These are phyloP conservation scores for Tardiomyces blankii DNA, from an alignment of 1,139 yeast species.

Conservation along the genomic window DNA sequence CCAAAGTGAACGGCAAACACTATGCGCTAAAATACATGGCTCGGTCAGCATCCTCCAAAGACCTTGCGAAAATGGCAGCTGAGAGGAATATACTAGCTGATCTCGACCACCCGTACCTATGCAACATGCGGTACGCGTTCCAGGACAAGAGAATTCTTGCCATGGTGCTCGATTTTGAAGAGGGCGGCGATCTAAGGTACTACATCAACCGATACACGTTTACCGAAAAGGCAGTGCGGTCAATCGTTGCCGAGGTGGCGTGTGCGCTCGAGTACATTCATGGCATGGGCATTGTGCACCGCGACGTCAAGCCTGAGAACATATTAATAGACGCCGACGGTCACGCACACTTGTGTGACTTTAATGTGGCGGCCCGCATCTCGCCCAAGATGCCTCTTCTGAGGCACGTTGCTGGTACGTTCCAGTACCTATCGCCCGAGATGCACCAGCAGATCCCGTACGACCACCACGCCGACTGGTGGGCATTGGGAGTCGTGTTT, in stretches of 20 bases:
- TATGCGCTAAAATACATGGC: constrained; percentile 69
- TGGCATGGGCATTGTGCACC: constrained; percentile 70
- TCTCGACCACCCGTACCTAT: constrained; percentile 67
- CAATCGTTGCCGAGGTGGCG: constrained; percentile 38
- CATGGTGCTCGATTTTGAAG: constrained; percentile 62
- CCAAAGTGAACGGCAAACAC: constrained; percentile 39
- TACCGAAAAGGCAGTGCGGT: constrained; percentile 48
- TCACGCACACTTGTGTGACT: constrained; percentile 62
- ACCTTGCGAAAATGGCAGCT: constrained; percentile 16
- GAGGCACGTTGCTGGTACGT: constrained; percentile 72
- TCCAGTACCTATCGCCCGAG: constrained; percentile 88
- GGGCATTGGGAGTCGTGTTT: constrained; percentile 81
- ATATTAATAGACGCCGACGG: constrained; percentile 40
- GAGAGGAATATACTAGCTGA: constrained; percentile 53
- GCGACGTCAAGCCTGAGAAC: constrained; percentile 95
- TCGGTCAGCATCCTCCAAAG: constrained; percentile 41
- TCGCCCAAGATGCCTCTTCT: constrained; percentile 18
- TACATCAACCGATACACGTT: constrained; percentile 47
- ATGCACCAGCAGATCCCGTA: constrained; percentile 57
- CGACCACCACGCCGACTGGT: constrained; percentile 76
- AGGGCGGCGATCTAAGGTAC: constrained; percentile 83
- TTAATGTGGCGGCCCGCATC: constrained; percentile 37
- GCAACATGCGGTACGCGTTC: constrained; percentile 69
- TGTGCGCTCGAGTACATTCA: constrained; percentile 71
- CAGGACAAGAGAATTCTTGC: constrained; percentile 68